Conservation (phyloP, 148 eudicot genomes). For the Cornus kousa region DNA sequence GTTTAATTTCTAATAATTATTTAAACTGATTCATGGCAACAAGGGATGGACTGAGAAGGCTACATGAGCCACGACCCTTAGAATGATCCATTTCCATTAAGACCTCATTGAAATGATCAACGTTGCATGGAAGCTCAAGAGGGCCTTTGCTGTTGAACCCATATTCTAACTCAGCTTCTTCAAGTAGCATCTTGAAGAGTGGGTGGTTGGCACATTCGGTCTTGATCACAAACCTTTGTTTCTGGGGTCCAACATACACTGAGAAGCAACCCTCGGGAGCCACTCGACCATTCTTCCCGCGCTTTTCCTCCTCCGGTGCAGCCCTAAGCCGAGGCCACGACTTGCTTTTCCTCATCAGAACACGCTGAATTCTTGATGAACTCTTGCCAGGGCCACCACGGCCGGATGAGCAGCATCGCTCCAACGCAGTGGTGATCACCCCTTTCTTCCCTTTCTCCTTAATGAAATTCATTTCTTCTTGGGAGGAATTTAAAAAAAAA, state of each 20-base stretch:
- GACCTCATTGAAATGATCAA: slow-evolving; percentile 47
- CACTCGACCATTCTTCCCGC: not conserved
- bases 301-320: slow-evolving; percentile 2
- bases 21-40: slow-evolving; percentile 18
- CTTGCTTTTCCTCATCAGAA: slow-evolving; percentile 31
- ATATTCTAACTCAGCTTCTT: slow-evolving; percentile 69
- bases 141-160: slow-evolving; percentile 66
- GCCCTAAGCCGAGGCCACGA: slow-evolving; percentile 27
- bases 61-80: slow-evolving; percentile 28
- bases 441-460: slow-evolving; percentile 40
- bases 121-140: slow-evolving; percentile 62
- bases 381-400: slow-evolving; percentile 20
- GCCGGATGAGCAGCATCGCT: slow-evolving; percentile 47
- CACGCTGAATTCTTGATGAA: slow-evolving; percentile 7
- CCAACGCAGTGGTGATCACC: slow-evolving; percentile 53
- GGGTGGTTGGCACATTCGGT: slow-evolving; percentile 57
- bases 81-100: slow-evolving; percentile 49
- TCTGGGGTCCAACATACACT: slow-evolving; percentile 73
- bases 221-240: slow-evolving; percentile 63
- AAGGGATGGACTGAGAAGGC: slow-evolving; percentile 30
- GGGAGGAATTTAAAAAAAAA: not conserved
- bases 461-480: slow-evolving; percentile 32
- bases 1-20: not conserved
- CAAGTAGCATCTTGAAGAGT: slow-evolving; percentile 51
- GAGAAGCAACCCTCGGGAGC: slow-evolving; percentile 68